A percentile compares a stretch with the other conserved stretches of the same genome.
These are phyloP conservation scores for Fusarium sp. DNA, from an alignment of 2,329 filamentous ascomycete species.

Conservation along the genomic window DNA sequence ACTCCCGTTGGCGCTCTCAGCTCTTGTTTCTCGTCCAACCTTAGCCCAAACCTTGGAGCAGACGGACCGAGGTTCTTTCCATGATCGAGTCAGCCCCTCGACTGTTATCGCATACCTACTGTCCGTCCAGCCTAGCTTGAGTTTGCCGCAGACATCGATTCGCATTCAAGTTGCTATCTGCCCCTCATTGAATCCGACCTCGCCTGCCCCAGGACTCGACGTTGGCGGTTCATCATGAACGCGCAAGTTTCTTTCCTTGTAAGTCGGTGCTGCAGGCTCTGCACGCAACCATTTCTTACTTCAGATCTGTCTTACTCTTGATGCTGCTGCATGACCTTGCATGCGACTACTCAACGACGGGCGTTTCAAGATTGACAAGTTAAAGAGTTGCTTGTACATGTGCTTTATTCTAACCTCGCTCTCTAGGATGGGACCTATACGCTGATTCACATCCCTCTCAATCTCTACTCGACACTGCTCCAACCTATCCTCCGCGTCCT, in stretches of 20 bases:
- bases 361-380: background rate
- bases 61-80: conserved; percentile 32
- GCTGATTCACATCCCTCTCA: conserved; percentile 89
- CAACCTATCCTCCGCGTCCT: conserved; percentile 90
- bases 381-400: background rate
- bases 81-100: conserved; percentile 33
- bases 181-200: background rate
- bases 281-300: background rate
- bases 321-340: background rate
- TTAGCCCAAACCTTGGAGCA: conserved; percentile 37
- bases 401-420: conserved; percentile 46
- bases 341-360: background rate
- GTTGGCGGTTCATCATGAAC: conserved; percentile 58
- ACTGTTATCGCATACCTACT: conserved; percentile 25
- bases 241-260: conserved; percentile 70
- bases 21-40: conserved; percentile 28
- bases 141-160: conserved; percentile 8
- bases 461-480: conserved; percentile 81
- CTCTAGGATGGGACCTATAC: conserved; percentile 85
- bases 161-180: conserved; percentile 7
- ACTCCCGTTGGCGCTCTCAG: conserved; percentile 16
- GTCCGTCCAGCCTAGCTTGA: conserved; percentile 16
- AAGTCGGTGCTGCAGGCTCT: conserved; percentile 46
- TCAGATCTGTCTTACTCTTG: background rate
- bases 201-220: conserved; percentile 9